Conservation (phyloP, 371 early-diverging fungal genomes). For the Polyrhizophydium stewartii region DNA sequence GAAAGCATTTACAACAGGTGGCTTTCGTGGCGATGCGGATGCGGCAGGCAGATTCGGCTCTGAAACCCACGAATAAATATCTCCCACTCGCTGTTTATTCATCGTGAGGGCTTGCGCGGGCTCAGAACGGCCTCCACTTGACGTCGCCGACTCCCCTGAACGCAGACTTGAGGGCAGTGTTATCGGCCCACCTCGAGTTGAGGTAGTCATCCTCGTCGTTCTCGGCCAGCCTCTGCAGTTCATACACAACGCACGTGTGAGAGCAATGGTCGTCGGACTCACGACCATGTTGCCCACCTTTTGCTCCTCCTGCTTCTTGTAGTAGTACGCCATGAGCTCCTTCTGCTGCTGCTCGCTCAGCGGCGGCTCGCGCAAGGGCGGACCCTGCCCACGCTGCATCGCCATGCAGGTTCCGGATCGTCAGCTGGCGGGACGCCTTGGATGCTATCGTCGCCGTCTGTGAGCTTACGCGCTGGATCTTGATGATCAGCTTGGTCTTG, state of each 20-base stretch:
- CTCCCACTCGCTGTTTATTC: too few relatives aligned
- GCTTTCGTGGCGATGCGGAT: too few relatives aligned
- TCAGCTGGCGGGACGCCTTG: too few relatives aligned
- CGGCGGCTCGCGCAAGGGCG: conserved; percentile 46
- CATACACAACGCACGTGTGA: too few relatives aligned
- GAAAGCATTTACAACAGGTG: too few relatives aligned
- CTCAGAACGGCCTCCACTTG: conserved; percentile 11
- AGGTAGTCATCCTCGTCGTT: conserved; percentile 53
- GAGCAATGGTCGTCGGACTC: not conserved
- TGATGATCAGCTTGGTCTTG: conserved; percentile 49
- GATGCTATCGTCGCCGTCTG: too few relatives aligned
- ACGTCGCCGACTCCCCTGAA: conserved; percentile 34
- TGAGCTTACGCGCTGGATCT: conserved; percentile 40
- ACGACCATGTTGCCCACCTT: conserved; percentile 25
- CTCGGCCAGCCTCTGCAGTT: conserved; percentile 35
- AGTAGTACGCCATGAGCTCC: conserved; percentile 51
- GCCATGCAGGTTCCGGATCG: not conserved
- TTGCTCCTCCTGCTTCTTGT: conserved; percentile 50
- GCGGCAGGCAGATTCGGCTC: too few relatives aligned
- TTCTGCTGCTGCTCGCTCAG: conserved; percentile 40
- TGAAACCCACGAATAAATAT: too few relatives aligned
- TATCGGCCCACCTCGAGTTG: conserved; percentile 46
- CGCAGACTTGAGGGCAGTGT: conserved; percentile 37
- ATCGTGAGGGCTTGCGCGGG: too few relatives aligned
- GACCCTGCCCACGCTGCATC: conserved; percentile 37